Base-by-base conservation (phyloP, 768 basidiomycete genomes). In the Suillus fuscotomentosus region DNA sequence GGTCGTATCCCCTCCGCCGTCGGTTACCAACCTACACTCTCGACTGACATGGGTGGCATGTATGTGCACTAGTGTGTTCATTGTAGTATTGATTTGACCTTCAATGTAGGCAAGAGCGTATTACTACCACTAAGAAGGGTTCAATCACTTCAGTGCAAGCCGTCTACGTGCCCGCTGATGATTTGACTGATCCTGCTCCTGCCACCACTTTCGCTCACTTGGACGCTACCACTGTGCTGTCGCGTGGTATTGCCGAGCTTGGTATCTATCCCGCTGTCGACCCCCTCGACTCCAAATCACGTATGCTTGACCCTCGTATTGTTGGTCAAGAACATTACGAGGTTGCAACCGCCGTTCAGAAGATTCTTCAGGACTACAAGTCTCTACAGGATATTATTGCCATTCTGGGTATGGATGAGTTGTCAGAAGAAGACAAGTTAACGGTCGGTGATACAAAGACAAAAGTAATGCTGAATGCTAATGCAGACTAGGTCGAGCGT, bases 31-130 rank as follows among this genome's bases (percentile, higher is more conserved):
- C 97, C 97, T 77, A 99, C 97, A 61, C 91, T 99, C 66, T 98
- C 97, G 69, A 99, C 97, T 76, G 97, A 99, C 80, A 99, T 99
- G 97, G 97, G 97, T 94, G 88, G 88, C 86, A 99, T 99, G 97
- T 92, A 78, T 65, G 91, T 84, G 4, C 15, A 48, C 5, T 27
- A 66, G 56, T 3, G 6, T 9, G 1, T 15, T 22, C n/a, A 53
- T 65, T 39, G 6, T 43, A 5, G 60, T 38, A 27, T 53, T 13
- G 47, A 61, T 31, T 64, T 71, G 42, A 69, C 66, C 43, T 54
- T 48, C 11, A 43, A 42, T 61, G 27, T 66, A 93, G 92, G 92
- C 97, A 99, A 86, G 97, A 99, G 82, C 95, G 97, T 85, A 98
- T 99, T 71, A 99, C 97, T 74, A 99, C 97, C 72, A 99, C 97